A percentile compares a stretch with the other conserved stretches of the same genome.
These are phyloP conservation scores for Boletellus dicymbophilus DNA, from an alignment of 1,284 basidiomycete species.

Conservation along the genomic window DNA sequence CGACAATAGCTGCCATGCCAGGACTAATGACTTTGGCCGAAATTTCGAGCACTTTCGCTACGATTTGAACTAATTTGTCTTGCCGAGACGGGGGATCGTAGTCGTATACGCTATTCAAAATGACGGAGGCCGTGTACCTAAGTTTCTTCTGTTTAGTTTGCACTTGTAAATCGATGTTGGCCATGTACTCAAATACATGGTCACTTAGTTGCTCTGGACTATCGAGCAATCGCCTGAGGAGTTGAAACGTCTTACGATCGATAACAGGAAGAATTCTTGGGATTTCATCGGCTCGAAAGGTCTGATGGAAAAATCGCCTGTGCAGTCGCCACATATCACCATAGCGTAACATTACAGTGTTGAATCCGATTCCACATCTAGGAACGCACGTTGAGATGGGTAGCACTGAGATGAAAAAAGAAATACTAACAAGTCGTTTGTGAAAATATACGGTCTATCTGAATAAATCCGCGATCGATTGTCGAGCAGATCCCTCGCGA, in stretches of 20 bases:
- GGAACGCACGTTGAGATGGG: background rate
- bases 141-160: background rate
- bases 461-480: slow-evolving; percentile 3
- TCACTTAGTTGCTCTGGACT: slow-evolving; percentile 23
- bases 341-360: slow-evolving; percentile 24
- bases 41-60: slow-evolving; percentile 3
- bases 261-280: background rate
- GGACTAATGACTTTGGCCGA: background rate
- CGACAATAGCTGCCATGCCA: background rate
- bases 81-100: slow-evolving; percentile 11
- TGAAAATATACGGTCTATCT: slow-evolving; percentile 22
- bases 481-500: slow-evolving; percentile 8
- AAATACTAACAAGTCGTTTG: slow-evolving; percentile 7
- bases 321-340: background rate
- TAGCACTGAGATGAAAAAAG: background rate
- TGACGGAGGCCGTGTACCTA: slow-evolving; percentile 15
- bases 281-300: background rate
- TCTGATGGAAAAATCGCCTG: slow-evolving; percentile 1
- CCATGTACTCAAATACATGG: slow-evolving; percentile 21
- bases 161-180: too few species aligned
- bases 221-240: slow-evolving; percentile 22
- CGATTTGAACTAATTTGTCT: slow-evolving; percentile 5
- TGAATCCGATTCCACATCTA: slow-evolving; percentile 40
- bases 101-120: slow-evolving; percentile 9
- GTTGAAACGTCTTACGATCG: background rate